These are phyloP conservation scores for Sordariomycetes sp. DNA, from an alignment of 2,329 filamentous ascomycete species.

Conservation along the genomic window DNA sequence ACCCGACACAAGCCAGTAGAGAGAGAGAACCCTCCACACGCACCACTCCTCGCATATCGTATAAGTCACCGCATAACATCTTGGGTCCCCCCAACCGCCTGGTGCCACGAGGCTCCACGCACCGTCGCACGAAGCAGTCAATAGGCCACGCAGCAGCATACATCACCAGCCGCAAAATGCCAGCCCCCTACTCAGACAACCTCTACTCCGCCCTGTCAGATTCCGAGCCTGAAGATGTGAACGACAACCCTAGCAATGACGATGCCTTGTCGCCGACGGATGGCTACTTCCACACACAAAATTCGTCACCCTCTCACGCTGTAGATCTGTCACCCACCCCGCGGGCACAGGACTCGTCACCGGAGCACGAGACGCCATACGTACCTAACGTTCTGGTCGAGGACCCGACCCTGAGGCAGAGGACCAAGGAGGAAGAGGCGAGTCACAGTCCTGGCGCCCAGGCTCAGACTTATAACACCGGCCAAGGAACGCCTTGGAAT, in stretches of 20 bases:
- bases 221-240: constrained; percentile 22
- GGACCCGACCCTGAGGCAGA: constrained; percentile 36
- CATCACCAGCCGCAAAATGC: constrained; percentile 27
- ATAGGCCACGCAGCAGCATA: neutral
- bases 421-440: constrained; percentile 33
- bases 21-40: too few relatives aligned
- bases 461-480: too few relatives aligned
- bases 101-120: too few relatives aligned
- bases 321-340: constrained; percentile 7
- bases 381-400: constrained; percentile 39
- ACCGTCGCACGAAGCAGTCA: too few relatives aligned
- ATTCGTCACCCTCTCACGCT: constrained; percentile 18
- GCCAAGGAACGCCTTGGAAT: too few relatives aligned
- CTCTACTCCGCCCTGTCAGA: constrained; percentile 31
- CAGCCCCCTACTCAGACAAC: constrained; percentile 34
- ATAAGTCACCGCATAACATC: too few relatives aligned
- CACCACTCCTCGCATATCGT: too few relatives aligned
- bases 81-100: too few relatives aligned
- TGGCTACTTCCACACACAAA: constrained; percentile 40
- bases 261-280: constrained; percentile 39
- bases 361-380: constrained; percentile 29
- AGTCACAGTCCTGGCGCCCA: too few relatives aligned
- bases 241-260: constrained; percentile 7
- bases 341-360: neutral
- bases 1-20: too few relatives aligned